Percentiles rank a stretch among this genome's conserved stretches.
These are phyloP conservation scores for rapeseed (Brassica napus) DNA, from an alignment of 345 rosid genomes.

Conservation along the genomic window DNA sequence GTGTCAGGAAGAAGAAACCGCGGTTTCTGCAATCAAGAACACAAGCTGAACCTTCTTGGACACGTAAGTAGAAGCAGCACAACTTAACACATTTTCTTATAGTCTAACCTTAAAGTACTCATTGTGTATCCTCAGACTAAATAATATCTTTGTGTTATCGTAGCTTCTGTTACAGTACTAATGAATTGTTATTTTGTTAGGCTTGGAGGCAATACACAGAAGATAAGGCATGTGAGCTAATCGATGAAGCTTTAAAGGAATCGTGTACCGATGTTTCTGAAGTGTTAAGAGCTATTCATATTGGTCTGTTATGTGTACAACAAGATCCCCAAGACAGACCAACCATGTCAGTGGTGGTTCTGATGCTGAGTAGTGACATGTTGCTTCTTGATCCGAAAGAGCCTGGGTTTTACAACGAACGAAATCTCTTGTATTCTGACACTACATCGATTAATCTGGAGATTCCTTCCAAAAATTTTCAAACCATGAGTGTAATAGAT, in stretches of 20 bases:
- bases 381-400: conserved; percentile 38
- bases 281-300: conserved; percentile 35
- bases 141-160: no score
- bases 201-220: conserved; percentile 45
- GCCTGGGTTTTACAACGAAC: conserved; percentile 38
- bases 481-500: conserved; percentile 39
- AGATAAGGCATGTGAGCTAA: conserved; percentile 28
- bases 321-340: conserved; percentile 42
- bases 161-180: not conserved
- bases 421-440: conserved; percentile 39
- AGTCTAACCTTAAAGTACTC: not conserved
- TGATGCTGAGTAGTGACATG: conserved; percentile 41
- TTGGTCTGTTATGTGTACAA: conserved; percentile 42
- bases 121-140: not conserved
- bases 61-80: conserved; percentile 51
- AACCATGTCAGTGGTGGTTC: conserved; percentile 36
- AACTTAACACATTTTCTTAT: not conserved
- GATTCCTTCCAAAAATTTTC: conserved; percentile 30
- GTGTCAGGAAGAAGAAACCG: conserved; percentile 41
- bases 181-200: conserved; percentile 2
- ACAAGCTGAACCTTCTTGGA: conserved; percentile 70
- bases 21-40: conserved; percentile 32
- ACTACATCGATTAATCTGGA: conserved; percentile 35
- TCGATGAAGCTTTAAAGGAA: conserved; percentile 31
- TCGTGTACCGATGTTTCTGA: conserved; percentile 33